A percentile compares a stretch with the other conserved stretches of the same genome.
Conservation (phyloP, 805 yeast genomes). For the Pichia exigua region DNA sequence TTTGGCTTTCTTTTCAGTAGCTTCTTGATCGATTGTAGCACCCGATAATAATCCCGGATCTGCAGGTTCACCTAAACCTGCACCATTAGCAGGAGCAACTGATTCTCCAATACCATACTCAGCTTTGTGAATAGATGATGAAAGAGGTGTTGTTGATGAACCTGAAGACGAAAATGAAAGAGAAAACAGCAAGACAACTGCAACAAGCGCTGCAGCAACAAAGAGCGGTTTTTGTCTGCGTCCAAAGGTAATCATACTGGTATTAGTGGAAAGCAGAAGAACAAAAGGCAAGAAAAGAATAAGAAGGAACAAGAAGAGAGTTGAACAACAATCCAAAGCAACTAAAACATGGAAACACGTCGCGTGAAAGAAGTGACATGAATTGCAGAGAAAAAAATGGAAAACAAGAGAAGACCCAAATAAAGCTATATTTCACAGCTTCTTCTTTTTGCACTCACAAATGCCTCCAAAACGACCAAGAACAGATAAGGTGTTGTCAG, state of each 20-base stretch:
- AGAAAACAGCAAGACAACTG: conserved; percentile 1
- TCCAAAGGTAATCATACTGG: conserved; percentile 9
- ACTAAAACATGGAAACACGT: neutral
- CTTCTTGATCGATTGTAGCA: conserved; percentile 12
- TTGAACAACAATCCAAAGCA: neutral
- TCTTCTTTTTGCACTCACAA: neutral
- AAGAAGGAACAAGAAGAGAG: too few relatives aligned
- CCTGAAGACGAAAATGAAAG: neutral
- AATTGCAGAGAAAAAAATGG: neutral
- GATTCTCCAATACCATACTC: conserved; percentile 8
- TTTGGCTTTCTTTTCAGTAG: conserved; percentile 7
- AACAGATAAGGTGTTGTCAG: neutral
- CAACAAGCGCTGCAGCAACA: conserved; percentile 4
- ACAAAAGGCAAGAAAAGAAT: neutral
- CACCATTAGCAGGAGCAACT: conserved; percentile 4
- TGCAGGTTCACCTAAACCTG: conserved; percentile 1
- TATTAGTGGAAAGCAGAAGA: neutral
- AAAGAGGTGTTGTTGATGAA: neutral
- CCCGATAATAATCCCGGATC: conserved; percentile 9
- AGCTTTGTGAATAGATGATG: conserved; percentile 4
- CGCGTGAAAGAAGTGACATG: neutral
- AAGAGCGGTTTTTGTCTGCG: conserved; percentile 11
- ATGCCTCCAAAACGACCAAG: neutral
- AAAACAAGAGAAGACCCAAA: neutral
- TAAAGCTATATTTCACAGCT: too few relatives aligned